These are phyloP conservation scores for Quercus robur DNA, from an alignment of 306 rosid species.

Conservation along the genomic window DNA sequence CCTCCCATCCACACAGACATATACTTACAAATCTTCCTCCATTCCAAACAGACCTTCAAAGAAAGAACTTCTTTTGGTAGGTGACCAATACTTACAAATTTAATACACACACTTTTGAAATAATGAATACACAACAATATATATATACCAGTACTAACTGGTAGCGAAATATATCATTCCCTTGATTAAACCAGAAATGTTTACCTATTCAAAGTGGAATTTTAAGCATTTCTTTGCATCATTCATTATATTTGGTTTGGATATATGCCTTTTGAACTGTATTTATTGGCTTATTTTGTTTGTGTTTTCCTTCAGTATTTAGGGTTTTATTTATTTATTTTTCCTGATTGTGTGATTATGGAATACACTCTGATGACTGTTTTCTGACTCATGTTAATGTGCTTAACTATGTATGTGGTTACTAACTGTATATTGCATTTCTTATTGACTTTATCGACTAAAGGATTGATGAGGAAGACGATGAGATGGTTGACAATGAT, in stretches of 20 bases:
- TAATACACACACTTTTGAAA: too few species aligned
- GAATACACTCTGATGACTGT: background rate
- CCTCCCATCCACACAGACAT: too few species aligned
- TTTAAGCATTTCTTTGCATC: background rate
- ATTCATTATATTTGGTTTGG: background rate
- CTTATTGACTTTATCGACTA: slow-evolving; percentile 25
- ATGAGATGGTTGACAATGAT: slow-evolving; percentile 69
- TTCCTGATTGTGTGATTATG: background rate
- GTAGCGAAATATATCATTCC: too few species aligned
- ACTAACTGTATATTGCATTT: slow-evolving; percentile 8
- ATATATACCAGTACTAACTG: too few species aligned
- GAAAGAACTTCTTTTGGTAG: background rate
- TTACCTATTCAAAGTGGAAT: background rate
- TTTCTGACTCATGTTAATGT: slow-evolving; percentile 11
- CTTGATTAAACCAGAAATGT: background rate
- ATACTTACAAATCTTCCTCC: too few species aligned
- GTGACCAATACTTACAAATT: too few species aligned
- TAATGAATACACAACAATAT: too few species aligned
- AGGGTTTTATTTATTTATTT: background rate
- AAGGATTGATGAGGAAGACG: slow-evolving; percentile 85
- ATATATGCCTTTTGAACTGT: background rate
- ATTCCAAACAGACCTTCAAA: too few species aligned
- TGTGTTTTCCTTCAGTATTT: background rate
- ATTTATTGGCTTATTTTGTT: background rate
- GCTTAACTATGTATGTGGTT: background rate